Percentiles rank a stretch among this genome's conserved stretches.
phyloP scores from a whole-genome alignment of 1,284 basidiomycete species.

The Malassezia sp. region DNA sequence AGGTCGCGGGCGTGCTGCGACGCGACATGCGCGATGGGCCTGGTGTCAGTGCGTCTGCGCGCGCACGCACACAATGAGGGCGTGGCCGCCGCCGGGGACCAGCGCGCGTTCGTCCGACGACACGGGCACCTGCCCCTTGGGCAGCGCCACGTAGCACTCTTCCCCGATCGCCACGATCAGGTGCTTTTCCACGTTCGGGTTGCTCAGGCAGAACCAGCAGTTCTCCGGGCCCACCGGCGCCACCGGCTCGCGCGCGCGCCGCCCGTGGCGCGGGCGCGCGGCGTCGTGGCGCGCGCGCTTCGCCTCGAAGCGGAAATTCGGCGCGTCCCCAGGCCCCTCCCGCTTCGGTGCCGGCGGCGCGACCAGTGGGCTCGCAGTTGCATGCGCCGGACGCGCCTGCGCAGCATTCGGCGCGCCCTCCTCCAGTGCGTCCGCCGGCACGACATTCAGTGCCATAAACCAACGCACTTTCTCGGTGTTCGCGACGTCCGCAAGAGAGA shows the following conservation, averaged over 20 bases:
- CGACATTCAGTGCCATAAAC: slow-evolving; percentile 32
- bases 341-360: neutral
- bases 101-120: slow-evolving; percentile 8
- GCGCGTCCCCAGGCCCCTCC: neutral
- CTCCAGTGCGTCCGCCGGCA: neutral
- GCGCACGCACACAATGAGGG: slow-evolving; percentile 35
- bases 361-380: slow-evolving; percentile 14
- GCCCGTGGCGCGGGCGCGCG: neutral
- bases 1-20: slow-evolving; percentile 11
- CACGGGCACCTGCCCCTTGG: slow-evolving; percentile 34
- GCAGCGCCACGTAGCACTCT: slow-evolving; percentile 35
- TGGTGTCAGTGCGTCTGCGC: too few relatives aligned
- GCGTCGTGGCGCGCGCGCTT: neutral
- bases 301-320: neutral
- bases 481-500: slow-evolving; percentile 30
- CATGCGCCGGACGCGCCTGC: slow-evolving; percentile 9
- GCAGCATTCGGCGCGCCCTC: neutral
- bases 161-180: slow-evolving; percentile 31
- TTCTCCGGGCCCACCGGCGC: slow-evolving; percentile 34
- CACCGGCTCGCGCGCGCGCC: slow-evolving; percentile 1
- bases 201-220: slow-evolving; percentile 46
- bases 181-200: slow-evolving; percentile 32
- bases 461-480: slow-evolving; percentile 36
- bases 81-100: slow-evolving; percentile 34
- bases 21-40: slow-evolving; percentile 27